Evolutionary conservation across 2,329 filamentous ascomycete genomes (phyloP), one percentile per base, ranked within the genome.

Genomic region (Arthrobotrys sphaeroides): DNA sequence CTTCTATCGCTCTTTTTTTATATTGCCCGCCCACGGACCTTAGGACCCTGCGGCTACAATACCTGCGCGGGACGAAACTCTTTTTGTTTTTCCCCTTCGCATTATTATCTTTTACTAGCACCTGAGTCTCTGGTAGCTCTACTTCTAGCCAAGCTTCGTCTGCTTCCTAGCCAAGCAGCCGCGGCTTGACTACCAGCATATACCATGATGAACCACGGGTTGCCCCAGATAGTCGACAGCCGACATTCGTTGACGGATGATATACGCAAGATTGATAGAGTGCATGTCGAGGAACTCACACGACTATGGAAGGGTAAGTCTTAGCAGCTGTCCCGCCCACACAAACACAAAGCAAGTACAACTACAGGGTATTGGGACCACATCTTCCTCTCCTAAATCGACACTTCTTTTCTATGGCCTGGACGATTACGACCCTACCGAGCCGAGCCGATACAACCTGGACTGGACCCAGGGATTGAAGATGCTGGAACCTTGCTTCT

Each of bases 221-320:
- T 77, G 26, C 73, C 73, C 16, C 73, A 77, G 40, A 81, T 85
- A 77, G 81, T 86, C 61, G 82, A 82, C 51, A 83, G 82, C 51
- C 82, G 82, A 26, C 80, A 81, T 49, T 79, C 80, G 38, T 79
- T 83, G 24, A 80, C 82, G 12, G 80, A 81, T 36, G 81, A 83
- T 49, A 80, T 84, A 49, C 79, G 82, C 42, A 80, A 80, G 57
- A 79, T 81, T 49, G 81, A 82, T 59, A 79, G 69, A 36, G 80
- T 85, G 62, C 82, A 83, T 40, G 79, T 82, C 22, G 81, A 83
- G 22, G 82, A 84, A 78, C 81, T 85, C 73, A 82, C 81, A 61
- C 82, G 81, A 61, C 80, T 86, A 74, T 86, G 85, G 85, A 84
- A 82, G 83, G 84, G 85, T 86, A 81, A 66, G 79, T 79, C 73